phyloP scores from a whole-genome alignment of 495 filamentous ascomycete genomes.

The Endocarpon pusillum region DNA sequence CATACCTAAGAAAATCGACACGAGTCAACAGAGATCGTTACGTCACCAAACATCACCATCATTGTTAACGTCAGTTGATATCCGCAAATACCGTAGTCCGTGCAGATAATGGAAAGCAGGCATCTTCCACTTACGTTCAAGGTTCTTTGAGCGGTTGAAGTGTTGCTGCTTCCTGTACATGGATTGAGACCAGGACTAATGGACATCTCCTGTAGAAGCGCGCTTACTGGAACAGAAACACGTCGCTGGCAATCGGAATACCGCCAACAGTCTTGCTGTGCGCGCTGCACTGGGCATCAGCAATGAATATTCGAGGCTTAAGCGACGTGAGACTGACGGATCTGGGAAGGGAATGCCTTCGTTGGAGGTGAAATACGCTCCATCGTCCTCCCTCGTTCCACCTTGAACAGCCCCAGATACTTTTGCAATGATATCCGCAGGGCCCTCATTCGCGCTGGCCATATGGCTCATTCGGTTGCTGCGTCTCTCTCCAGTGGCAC shows the following conservation, averaged over 20 bases:
- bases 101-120: too few species aligned
- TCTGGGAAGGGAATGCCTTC: conserved; percentile 42
- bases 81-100: too few species aligned
- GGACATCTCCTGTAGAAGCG: too few species aligned
- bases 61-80: too few species aligned
- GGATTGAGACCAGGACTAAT: too few species aligned
- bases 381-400: conserved; percentile 33
- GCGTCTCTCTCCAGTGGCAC: conserved; percentile 13
- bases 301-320: neutral
- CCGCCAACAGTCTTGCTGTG: conserved; percentile 44
- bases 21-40: too few species aligned
- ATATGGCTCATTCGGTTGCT: conserved; percentile 17
- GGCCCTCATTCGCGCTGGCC: conserved; percentile 35
- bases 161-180: conserved; percentile 37
- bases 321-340: conserved; percentile 4
- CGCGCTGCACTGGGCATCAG: conserved; percentile 3
- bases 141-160: conserved; percentile 36
- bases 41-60: too few species aligned
- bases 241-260: conserved; percentile 36
- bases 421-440: conserved; percentile 36
- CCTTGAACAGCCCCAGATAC: conserved; percentile 28
- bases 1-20: too few species aligned
- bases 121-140: too few species aligned
- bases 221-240: conserved; percentile 36
- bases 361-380: conserved; percentile 40